Evolutionary conservation across 108 stramenopile genomes (phyloP), one percentile per base, ranked within the genome.

Genomic region (Epithemia pelagica): DNA sequence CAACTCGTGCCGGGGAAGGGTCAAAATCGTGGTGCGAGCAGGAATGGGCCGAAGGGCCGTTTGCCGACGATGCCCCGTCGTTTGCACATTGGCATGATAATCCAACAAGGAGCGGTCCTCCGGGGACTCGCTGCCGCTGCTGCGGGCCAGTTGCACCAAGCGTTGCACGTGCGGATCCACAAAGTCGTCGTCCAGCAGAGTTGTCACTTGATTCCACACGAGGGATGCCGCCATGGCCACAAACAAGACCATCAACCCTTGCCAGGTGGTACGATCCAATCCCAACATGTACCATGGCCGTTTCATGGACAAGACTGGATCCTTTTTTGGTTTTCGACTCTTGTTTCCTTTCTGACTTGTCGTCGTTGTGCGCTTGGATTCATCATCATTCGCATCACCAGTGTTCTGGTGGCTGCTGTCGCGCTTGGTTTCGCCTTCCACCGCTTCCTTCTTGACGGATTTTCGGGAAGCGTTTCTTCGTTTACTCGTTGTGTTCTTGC

Each of bases 1-100:
- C 77, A 87, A 88, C 26, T 85, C 62, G 26, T 72, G 70, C 10
- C 91, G 86, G 54, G 91, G 91, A 51, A 92, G 67, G 52, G 56
- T 65, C 73, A 88, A 83, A 1, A 92, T 54, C 10, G 76, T 70
- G 53, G 74, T 74, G 0, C 81, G 82, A 20, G 54, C 33, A 29
- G 54, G 52, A 56, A 92, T 86, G 26, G 22, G 8, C 5, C 26
- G 56, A 10, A 15, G 10, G 10, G 37, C 37, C 37, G 37, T 46
- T 46, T 46, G 37, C 37, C 37, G 5, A 46, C 37, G 37, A 5
- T 46, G 37, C 5, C 15, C 5, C 10, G 10, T 46, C 10, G 37
- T 46, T 46, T 46, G 37, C 37, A 46, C 5, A 46, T 46, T 15
- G 37, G 37, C 37, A 15, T 46, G 37, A 15, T 46, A 46, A 46